Base-by-base conservation (phyloP, 176 grass and related monocot genomes). In the Oryza longistaminata region DNA sequence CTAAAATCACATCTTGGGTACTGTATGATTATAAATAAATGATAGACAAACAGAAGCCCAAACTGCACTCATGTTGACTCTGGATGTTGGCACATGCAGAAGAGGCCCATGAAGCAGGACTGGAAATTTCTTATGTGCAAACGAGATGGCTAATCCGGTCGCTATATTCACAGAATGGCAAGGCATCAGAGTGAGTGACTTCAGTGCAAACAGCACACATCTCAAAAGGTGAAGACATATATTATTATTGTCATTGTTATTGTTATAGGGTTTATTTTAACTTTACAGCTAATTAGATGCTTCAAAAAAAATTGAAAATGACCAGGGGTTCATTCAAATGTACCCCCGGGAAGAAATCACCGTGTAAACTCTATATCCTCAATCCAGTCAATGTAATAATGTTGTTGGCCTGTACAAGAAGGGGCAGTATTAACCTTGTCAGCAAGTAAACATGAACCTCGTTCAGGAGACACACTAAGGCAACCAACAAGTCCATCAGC, bases 351-450 rank as follows among this genome's bases (percentile, higher is more conserved):
- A 76, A 35, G 66, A 25, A 82, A 55, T 60, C 83, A 86, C 14
- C 68, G 82, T 86, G 33, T 73, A 71, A 82, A 73, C 50, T 79
- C 76, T 85, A 81, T 45, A 64, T 88, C 43, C 34, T 77, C 82
- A 87, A 87, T 81, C 37, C 49, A 5, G 27, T 82, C 48, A 78
- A 82, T 68, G 68, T 50, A 87, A 78, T 73, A 64, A 81, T 68
- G 49, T 62, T 82, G 61, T 85, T 64, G 35, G 86, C 83, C 87
- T 81, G 83, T 94, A 94, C 92, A 66, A 77, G 46, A 79, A 84
- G 86, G 83, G 50, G 85, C 86, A 82, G 78, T 66, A 91, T 84
- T 88, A 91, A 89, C 92, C 89, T 91, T 91, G 87, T 82, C 74
- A 73, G 76, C 64, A 81, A 80, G 79, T 69, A 91, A 87, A 52